Conservation (phyloP, 73 alveolate genomes). For the Stentor coeruleus region DNA sequence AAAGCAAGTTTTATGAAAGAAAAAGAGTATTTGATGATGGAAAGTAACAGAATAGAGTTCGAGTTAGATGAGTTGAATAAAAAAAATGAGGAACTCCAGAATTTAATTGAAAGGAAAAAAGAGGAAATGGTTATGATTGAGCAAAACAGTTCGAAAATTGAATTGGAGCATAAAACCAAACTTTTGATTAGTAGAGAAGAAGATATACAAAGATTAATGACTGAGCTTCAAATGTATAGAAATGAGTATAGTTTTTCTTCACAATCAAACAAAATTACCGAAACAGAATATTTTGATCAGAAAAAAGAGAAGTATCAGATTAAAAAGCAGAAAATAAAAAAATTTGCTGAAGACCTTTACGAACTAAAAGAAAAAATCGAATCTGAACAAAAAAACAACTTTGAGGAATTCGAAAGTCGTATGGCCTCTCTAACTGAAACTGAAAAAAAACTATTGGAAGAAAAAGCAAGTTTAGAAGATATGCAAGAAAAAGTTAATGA, state of each 20-base stretch:
- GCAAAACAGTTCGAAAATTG: background rate
- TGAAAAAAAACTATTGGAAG: background rate
- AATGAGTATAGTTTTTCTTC: background rate
- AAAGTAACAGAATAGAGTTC: background rate
- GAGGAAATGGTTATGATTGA: background rate
- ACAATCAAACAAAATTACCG: background rate
- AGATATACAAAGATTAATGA: background rate
- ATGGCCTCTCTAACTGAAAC: background rate
- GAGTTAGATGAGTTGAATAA: background rate
- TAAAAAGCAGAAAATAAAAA: no score
- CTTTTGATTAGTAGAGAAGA: background rate
- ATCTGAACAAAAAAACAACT: background rate
- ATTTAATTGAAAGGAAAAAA: background rate
- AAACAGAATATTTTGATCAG: background rate
- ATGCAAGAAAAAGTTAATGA: background rate
- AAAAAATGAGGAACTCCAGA: background rate
- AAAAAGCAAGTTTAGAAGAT: background rate
- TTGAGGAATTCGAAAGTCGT: slow-evolving; percentile 5
- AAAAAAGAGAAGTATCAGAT: background rate
- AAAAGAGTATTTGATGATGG: background rate
- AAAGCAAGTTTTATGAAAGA: background rate
- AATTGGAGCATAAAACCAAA: background rate
- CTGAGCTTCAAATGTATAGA: background rate
- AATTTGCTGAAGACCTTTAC: background rate
- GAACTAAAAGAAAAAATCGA: background rate